Evolutionary conservation across 257 asterid genomes (phyloP).

Genomic region (Gynochthodes officinalis): DNA sequence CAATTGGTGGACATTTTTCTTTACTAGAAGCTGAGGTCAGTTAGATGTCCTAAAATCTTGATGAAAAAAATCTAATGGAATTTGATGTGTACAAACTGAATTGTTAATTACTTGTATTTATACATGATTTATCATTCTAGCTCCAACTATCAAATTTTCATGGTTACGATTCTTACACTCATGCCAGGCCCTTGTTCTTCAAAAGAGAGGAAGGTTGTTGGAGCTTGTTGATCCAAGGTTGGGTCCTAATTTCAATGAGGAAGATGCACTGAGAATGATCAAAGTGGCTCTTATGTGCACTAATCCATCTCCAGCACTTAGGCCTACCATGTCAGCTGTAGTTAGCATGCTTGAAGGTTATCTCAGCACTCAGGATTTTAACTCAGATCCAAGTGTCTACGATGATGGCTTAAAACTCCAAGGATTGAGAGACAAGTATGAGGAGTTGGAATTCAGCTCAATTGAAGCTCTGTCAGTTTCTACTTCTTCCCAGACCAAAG

Average conservation of each 20-base stretch:
- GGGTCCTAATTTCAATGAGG: conserved; percentile 29
- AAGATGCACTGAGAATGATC: conserved; percentile 48
- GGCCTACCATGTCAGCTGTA: conserved; percentile 64
- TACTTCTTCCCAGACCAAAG: conserved; percentile 1
- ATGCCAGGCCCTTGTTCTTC: conserved; percentile 58
- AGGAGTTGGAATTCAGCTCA: conserved; percentile 24
- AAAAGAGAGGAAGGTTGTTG: conserved; percentile 38
- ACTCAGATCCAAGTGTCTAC: conserved; percentile 37
- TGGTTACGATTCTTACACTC: not conserved
- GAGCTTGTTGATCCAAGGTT: conserved; percentile 56
- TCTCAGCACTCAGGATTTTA: conserved; percentile 31
- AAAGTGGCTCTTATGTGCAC: conserved; percentile 53
- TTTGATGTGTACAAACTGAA: too few relatives aligned
- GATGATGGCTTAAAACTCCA: conserved; percentile 39
- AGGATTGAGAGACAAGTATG: conserved; percentile 44
- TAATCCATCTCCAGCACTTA: conserved; percentile 59
- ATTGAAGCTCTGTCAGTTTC: conserved; percentile 19
- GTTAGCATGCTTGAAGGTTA: conserved; percentile 55
- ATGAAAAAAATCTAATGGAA: too few relatives aligned
- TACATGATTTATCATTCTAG: not conserved
- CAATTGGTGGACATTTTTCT: too few relatives aligned
- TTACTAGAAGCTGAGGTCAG: too few relatives aligned
- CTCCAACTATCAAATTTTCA: not conserved
- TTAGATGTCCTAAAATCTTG: too few relatives aligned
- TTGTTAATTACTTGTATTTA: too few relatives aligned